Evolutionary conservation across 257 asterid genomes (phyloP), one percentile per base, ranked within the genome.

Genomic region (Przewalskia tangutica): DNA sequence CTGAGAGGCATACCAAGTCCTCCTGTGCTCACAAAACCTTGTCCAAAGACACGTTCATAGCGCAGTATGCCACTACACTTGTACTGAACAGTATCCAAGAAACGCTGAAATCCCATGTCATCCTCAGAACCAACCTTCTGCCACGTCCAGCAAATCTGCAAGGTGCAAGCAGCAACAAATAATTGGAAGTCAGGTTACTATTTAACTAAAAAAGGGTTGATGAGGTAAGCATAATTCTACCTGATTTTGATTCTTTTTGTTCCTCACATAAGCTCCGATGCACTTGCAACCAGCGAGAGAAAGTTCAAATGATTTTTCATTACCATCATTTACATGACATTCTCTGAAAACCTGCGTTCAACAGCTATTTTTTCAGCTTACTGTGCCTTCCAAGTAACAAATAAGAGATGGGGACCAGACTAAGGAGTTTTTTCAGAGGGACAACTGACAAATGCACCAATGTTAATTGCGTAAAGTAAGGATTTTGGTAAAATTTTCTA

Each of bases 1-100:
- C n/a, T 38, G 65, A 14, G 23, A 81, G 60, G 84, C 84, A 17
- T 89, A 96, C 99, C 99, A 77, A 91, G 81, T 77, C 99, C 99
- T 84, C 99, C 99, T 1, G 99, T 96, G 94, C 98, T 94, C 71
- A 96, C 99, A 89, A 51, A 96, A 80, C 99, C 99, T 63, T 82
- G 86, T 75, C 99, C 99, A 87, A 96, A 96, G 81, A 96, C 97
- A 11, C 97, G 98, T 83, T 96, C 98, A 65, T 94, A 96, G 2
- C 98, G 95, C 84, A 93, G 82, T 84, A 96, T 96, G 84, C 98
- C 94, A 85, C 90, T 96, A 34, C 91, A 91, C 81, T 89, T 96
- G 68, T 96, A 96, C 77, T 96, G 99, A 84, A 96, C 98, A 14
- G 87, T 94, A 54, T 96, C 99, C 91, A 96, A 87, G 89, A 96